A percentile compares a stretch with the other conserved stretches of the same genome.
phyloP scores from a whole-genome alignment of 371 early-diverging fungal species.

The Mortierella sp. region DNA sequence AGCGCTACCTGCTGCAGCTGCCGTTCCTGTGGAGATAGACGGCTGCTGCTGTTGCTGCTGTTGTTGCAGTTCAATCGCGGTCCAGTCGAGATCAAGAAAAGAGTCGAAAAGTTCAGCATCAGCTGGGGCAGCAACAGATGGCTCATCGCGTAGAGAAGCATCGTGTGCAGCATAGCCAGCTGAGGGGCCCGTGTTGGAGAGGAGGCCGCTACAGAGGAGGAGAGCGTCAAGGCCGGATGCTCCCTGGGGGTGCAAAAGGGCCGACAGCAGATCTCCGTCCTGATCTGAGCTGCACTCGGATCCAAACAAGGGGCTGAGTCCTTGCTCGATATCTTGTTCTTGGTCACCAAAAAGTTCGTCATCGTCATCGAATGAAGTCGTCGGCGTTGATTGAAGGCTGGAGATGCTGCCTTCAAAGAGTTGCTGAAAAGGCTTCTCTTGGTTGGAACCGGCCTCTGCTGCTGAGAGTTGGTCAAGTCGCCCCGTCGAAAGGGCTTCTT shows the following conservation, averaged over 20 bases:
- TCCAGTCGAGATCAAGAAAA: slow-evolving; percentile 57
- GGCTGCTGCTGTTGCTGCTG: slow-evolving; percentile 2
- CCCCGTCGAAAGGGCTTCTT: slow-evolving; percentile 20
- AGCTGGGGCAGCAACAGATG: slow-evolving; percentile 41
- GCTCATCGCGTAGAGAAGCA: slow-evolving; percentile 33
- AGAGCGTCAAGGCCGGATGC: slow-evolving; percentile 53
- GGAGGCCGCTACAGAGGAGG: slow-evolving; percentile 54
- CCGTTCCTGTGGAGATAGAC: slow-evolving; percentile 3
- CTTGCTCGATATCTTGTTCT: slow-evolving; percentile 35
- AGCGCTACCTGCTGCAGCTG: slow-evolving; percentile 29
- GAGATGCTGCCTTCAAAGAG: slow-evolving; percentile 19
- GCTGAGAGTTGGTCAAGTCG: slow-evolving; percentile 54
- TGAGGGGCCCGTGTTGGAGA: slow-evolving; percentile 25
- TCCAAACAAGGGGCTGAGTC: slow-evolving; percentile 42
- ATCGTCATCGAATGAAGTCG: slow-evolving; percentile 53
- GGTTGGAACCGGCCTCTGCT: slow-evolving; percentile 55
- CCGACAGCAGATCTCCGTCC: slow-evolving; percentile 55
- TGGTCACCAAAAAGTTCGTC: slow-evolving; percentile 42
- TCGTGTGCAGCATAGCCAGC: slow-evolving; percentile 19
- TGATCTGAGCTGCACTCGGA: slow-evolving; percentile 45
- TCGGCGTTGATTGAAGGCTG: slow-evolving; percentile 37
- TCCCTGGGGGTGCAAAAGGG: slow-evolving; percentile 49
- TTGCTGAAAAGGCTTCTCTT: slow-evolving; percentile 36
- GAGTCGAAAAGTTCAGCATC: slow-evolving; percentile 56
- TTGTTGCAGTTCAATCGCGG: slow-evolving; percentile 39